Conservation (phyloP, 257 asterid genomes). For the Linderniella brevidens region DNA sequence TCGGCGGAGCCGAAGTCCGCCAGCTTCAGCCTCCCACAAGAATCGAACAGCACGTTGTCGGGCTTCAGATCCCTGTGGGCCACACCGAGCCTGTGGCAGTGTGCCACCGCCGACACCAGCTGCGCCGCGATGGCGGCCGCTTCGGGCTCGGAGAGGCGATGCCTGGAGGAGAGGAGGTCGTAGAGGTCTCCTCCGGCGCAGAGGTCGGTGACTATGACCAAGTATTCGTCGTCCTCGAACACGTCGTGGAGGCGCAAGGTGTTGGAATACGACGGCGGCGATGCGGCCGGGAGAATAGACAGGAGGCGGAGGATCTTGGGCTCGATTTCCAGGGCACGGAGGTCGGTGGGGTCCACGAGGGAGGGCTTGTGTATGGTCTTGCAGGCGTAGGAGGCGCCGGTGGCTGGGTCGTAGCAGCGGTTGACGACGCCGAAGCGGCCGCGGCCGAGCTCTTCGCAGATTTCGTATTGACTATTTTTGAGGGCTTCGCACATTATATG, state of each 20-base stretch:
- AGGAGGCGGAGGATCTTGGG: conserved; percentile 54
- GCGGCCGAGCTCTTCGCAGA: conserved; percentile 49
- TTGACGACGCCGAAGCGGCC: conserved; percentile 81
- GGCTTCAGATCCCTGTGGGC: conserved; percentile 88
- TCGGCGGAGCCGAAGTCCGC: conserved; percentile 98
- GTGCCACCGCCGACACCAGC: conserved; percentile 31
- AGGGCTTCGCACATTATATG: not conserved
- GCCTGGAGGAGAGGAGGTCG: conserved; percentile 36
- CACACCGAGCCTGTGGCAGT: conserved; percentile 55
- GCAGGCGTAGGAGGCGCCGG: conserved; percentile 37
- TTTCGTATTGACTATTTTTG: not conserved
- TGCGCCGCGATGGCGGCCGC: conserved; percentile 41
- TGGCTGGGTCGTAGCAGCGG: conserved; percentile 49
- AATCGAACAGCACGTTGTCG: conserved; percentile 62
- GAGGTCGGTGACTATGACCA: conserved; percentile 68
- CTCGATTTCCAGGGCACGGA: conserved; percentile 52
- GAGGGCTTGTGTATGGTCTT: conserved; percentile 48
- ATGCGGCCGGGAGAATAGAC: not conserved
- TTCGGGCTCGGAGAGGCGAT: conserved; percentile 28
- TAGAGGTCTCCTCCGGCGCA: conserved; percentile 58
- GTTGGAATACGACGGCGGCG: conserved; percentile 18
- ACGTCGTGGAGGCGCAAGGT: conserved; percentile 38
- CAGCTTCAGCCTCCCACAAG: conserved; percentile 32
- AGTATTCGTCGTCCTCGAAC: conserved; percentile 69
- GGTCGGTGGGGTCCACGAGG: conserved; percentile 53